Evolutionary conservation across 2,329 filamentous ascomycete species (phyloP), one percentile per base, ranked within the genome.

Genomic region (Aaosphaeria pasadenensis): DNA sequence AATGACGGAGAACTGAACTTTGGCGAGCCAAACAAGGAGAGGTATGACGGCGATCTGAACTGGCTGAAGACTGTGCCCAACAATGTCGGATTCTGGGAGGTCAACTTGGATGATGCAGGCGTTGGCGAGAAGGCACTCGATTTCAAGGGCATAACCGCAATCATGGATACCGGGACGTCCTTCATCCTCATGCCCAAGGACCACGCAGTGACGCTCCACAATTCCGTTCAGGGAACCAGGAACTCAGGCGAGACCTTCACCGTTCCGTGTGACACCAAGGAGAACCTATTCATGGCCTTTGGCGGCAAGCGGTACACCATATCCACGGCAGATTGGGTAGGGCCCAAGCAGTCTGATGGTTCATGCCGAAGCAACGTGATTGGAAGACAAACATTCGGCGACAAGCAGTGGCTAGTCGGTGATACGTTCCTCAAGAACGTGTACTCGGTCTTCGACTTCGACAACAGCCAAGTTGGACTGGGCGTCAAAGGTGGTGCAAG

Each of bases 381-480:
- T 45, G 88, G 87, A 1, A 78, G 83, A 29, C 80, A 86, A 63
- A 82, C 88, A 11, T 84, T 89, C 42, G 71, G 77, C 1, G 77
- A 58, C 59, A 64, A 73, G 32, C 71, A 84, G 30, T 95, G 90
- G 89, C 76, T 96, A n/a, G 71, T 95, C 1, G 91, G 91, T 2
- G 90, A 91, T 56, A 82, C 87, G 1, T 95, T 95, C 59, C 72
- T 96, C 52, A 95, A 95, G 74, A 95, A 95, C 58, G 90, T 95
- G 11, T 95, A 95, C 64, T 77, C 83, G 1, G 85, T 94, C 28
- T 95, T 95, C 65, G 91, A 96, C 66, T 82, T 82, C 45, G 89
- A 92, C 53, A 63, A 83, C 54, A 71, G 69, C 39, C 80, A 79
- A 44, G 82, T 91, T 54, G 87, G 86, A 4, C 62, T 73, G 39